Evolutionary conservation across 768 basidiomycete genomes (phyloP).

Genomic region (Porpolomopsis calyptriformis): DNA sequence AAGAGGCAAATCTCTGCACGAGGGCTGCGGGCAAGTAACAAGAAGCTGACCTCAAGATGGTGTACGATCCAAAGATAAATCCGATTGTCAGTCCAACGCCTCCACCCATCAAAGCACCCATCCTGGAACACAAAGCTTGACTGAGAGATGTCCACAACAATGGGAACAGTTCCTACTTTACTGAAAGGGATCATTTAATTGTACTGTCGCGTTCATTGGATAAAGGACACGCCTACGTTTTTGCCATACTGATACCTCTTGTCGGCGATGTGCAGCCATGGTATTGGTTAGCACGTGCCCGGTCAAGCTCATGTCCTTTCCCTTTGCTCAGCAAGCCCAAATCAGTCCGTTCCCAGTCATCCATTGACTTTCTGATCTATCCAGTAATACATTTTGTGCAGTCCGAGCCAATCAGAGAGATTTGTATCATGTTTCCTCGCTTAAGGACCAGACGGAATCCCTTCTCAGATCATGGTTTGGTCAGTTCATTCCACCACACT

Average conservation of each 20-base stretch:
- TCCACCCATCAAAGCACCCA: slow-evolving; percentile 88
- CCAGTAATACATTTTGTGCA: slow-evolving; percentile 20
- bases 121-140: slow-evolving; percentile 36
- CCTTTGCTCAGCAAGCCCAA: slow-evolving; percentile 73
- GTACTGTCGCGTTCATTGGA: slow-evolving; percentile 2
- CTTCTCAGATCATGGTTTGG: slow-evolving; percentile 73
- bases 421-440: slow-evolving; percentile 59
- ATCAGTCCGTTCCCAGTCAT: slow-evolving; percentile 49
- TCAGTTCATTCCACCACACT: slow-evolving; percentile 21
- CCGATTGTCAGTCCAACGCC: slow-evolving; percentile 95
- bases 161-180: slow-evolving; percentile 40
- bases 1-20: slow-evolving; percentile 4
- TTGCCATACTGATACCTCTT: slow-evolving; percentile 62
- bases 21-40: not conserved
- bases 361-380: not conserved
- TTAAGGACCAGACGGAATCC: slow-evolving; percentile 66
- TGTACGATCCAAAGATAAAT: slow-evolving; percentile 93
- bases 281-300: too few species aligned
- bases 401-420: slow-evolving; percentile 83
- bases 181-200: slow-evolving; percentile 27
- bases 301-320: too few species aligned
- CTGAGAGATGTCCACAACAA: slow-evolving; percentile 5
- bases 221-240: slow-evolving; percentile 39
- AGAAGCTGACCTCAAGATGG: slow-evolving; percentile 65
- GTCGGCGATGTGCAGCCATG: slow-evolving; percentile 20